Evolutionary conservation across 192 early-diverging fungal species (phyloP).

Genomic region (Anaeromyces robustus): DNA sequence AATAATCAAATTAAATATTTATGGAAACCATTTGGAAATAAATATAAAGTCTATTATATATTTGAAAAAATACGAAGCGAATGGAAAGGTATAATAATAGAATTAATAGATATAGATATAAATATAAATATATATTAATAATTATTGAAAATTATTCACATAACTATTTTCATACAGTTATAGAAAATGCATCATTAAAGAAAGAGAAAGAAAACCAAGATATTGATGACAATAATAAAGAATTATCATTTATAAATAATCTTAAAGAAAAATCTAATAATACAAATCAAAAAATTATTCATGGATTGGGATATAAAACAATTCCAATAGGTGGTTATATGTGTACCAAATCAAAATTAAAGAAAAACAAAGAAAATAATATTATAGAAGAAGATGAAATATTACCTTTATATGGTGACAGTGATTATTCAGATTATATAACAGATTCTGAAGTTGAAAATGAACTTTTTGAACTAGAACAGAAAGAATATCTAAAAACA

Average conservation of each 20-base stretch:
- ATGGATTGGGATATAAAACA: not conserved
- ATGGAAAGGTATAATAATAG: not conserved
- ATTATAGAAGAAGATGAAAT: conserved; percentile 9
- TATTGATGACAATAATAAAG: not conserved
- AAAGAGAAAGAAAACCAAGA: not conserved
- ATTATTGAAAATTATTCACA: no score
- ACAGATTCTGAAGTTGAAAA: not conserved
- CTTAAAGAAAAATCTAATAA: not conserved
- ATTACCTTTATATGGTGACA: conserved; percentile 26
- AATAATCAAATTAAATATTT: not conserved
- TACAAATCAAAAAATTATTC: not conserved
- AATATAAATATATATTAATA: no score
- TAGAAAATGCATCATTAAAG: not conserved
- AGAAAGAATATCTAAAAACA: not conserved
- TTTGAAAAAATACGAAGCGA: not conserved
- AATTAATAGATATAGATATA: no score
- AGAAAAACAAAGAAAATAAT: conserved; percentile 4
- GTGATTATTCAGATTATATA: conserved; percentile 4
- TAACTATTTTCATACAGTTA: no score
- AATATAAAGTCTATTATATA: not conserved
- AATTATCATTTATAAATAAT: not conserved
- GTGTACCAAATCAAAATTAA: not conserved
- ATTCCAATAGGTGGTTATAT: conserved; percentile 10
- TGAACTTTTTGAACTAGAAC: not conserved
- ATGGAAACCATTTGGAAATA: not conserved